Base-by-base conservation (phyloP, 192 early-diverging fungal genomes). In the Mortierella antarctica region DNA sequence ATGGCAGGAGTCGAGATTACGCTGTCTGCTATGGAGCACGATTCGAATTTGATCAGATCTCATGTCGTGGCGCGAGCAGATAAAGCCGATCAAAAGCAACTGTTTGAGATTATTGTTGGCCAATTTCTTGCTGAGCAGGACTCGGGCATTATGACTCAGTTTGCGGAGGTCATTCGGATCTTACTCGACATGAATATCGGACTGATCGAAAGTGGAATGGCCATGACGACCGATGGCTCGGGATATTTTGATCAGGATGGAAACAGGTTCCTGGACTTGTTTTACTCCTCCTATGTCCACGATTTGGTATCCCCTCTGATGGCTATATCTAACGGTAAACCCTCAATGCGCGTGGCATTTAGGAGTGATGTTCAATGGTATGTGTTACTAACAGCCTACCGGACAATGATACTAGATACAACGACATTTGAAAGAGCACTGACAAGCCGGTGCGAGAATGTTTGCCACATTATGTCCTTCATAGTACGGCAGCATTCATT, bases 401-500 rank as follows among this genome's bases (percentile, higher is more conserved):
- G 1, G 31, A 1, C 1, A 31, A 31, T 31, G 50, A 51, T 15
- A 14, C 12, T 49, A 78, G 75, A 70, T 0, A 48, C 62, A 46
- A 59, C 45, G 11, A 20, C 21, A 13, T 44, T 88, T 18, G 55
- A 68, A 14, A 58, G 48, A n/a, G 71, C 79, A 17, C 65, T 60
- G 20, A 76, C 86, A 14, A 68, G 83, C 5, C 61, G 83, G 5
- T 87, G 85, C 62, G 82, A 84, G 20, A 84, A 88, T 52, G 79
- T 95, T 51, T 95, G 92, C 82, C 92, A 93, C n/a, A 73, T 95
- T 18, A 68, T 96, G 14, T 87, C 89, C 20, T 94, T 92, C 74
- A 79, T 86, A 54, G 82, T 96, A 48, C 82, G 85, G 55, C 85
- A 90, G 8, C 95, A 98, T 77, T 83, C 83, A 9, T 87, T 88